phyloP scores from a whole-genome alignment of 2,329 filamentous ascomycete genomes.

The Alternaria sp. region DNA sequence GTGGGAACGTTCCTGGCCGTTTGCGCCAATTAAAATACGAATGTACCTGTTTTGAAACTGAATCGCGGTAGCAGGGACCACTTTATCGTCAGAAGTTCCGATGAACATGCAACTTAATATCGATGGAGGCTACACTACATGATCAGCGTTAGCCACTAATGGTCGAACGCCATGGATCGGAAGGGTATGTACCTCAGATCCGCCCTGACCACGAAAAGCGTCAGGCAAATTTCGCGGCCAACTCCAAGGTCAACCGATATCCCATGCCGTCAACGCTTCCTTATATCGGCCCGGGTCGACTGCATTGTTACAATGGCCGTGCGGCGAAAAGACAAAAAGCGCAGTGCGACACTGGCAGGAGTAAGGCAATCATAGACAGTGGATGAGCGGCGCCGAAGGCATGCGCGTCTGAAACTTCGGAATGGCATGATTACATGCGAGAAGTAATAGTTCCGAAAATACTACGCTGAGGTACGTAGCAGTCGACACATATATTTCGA shows the following conservation, averaged over 20 bases:
- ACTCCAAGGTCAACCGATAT: neutral
- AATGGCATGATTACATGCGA: constrained; percentile 9
- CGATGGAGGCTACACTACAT: constrained; percentile 12
- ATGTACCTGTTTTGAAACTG: neutral
- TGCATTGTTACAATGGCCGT: neutral
- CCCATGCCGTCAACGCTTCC: neutral
- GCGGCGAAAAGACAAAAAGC: neutral
- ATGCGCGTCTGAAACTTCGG: constrained; percentile 15
- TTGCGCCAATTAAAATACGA: constrained; percentile 1
- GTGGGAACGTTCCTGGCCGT: neutral
- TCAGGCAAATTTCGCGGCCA: neutral
- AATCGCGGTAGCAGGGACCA: neutral
- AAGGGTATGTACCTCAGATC: neutral
- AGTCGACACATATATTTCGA: neutral
- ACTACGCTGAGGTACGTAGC: constrained; percentile 6
- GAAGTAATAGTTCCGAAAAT: constrained; percentile 7
- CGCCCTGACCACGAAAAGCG: constrained; percentile 11
- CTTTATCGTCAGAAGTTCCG: constrained; percentile 5
- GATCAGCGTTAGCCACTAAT: neutral
- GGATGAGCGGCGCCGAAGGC: neutral
- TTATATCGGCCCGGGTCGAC: neutral
- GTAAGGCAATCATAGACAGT: neutral
- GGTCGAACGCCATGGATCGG: neutral
- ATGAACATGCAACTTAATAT: constrained; percentile 8
- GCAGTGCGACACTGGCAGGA: constrained; percentile 10